A percentile compares a stretch with the other conserved stretches of the same genome.
Conservation (phyloP, 768 basidiomycete genomes). For the Sutorius australiensis region DNA sequence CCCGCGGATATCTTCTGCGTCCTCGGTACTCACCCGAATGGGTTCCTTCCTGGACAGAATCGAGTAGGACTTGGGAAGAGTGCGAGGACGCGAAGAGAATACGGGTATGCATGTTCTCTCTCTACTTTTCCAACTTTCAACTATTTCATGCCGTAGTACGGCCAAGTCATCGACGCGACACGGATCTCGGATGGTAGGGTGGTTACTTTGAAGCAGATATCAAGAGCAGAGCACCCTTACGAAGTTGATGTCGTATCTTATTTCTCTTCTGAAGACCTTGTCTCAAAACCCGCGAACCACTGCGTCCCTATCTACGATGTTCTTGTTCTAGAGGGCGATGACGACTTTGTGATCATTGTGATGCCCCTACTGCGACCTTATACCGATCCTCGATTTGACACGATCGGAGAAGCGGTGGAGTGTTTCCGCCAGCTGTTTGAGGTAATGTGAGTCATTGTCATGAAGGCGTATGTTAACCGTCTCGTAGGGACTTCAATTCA, state of each 20-base stretch:
- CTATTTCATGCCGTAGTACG: background rate
- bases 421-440: slow-evolving; percentile 32
- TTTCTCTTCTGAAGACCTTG: slow-evolving; percentile 14
- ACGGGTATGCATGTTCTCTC: background rate
- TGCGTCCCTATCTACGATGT: slow-evolving; percentile 26
- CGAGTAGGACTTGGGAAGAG: background rate
- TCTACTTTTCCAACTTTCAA: background rate
- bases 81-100: slow-evolving; percentile 1
- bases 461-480: background rate
- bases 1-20: slow-evolving; percentile 9
- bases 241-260: slow-evolving; percentile 24
- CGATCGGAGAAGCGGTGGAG: slow-evolving; percentile 14
- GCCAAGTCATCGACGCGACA: slow-evolving; percentile 26
- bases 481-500: slow-evolving; percentile 33
- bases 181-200: slow-evolving; percentile 23
- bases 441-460: slow-evolving; percentile 5
- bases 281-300: slow-evolving; percentile 18
- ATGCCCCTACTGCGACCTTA: slow-evolving; percentile 30
- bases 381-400: slow-evolving; percentile 15
- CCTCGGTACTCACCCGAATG: slow-evolving; percentile 12
- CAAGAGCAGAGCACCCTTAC: slow-evolving; percentile 4
- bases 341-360: slow-evolving; percentile 19
- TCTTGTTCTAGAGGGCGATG: slow-evolving; percentile 1
- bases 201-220: slow-evolving; percentile 31
- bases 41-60: slow-evolving; percentile 7